Conservation (phyloP, 306 rosid species). For the Ormosia emarginata region DNA sequence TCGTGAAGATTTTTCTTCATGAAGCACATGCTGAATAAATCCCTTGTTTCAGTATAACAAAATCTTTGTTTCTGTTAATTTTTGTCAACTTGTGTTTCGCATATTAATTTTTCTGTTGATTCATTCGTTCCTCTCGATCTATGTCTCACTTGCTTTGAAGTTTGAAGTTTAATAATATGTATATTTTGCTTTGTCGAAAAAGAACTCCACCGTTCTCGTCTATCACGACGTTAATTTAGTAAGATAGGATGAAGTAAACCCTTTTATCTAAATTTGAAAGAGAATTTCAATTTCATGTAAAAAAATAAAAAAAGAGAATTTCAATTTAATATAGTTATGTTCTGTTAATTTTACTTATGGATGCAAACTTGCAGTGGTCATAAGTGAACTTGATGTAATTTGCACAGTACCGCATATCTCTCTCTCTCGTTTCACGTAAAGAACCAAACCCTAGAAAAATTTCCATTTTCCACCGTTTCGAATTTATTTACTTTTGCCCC, state of each 20-base stretch:
- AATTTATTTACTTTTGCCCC: neutral
- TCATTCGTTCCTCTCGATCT: too few relatives aligned
- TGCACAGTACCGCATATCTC: too few relatives aligned
- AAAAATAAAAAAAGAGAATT: neutral
- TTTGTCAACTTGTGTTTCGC: neutral
- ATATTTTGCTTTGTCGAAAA: too few relatives aligned
- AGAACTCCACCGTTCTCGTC: too few relatives aligned
- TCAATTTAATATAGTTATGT: too few relatives aligned
- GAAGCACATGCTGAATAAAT: neutral
- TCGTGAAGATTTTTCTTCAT: neutral
- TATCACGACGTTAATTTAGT: too few relatives aligned
- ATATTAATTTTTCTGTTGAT: too few relatives aligned
- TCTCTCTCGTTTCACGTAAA: neutral
- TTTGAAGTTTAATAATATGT: too few relatives aligned
- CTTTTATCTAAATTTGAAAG: neutral
- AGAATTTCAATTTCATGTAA: too few relatives aligned
- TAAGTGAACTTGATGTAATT: neutral
- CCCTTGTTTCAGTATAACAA: neutral
- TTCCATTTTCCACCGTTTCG: neutral
- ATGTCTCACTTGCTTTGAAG: too few relatives aligned
- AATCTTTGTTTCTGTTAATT: neutral
- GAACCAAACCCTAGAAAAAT: neutral
- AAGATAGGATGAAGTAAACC: too few relatives aligned
- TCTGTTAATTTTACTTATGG: too few relatives aligned
- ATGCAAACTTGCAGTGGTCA: neutral